Evolutionary conservation across 1,284 basidiomycete genomes (phyloP), one percentile per base, ranked within the genome.

Genomic region (Fistulina hepatica): DNA sequence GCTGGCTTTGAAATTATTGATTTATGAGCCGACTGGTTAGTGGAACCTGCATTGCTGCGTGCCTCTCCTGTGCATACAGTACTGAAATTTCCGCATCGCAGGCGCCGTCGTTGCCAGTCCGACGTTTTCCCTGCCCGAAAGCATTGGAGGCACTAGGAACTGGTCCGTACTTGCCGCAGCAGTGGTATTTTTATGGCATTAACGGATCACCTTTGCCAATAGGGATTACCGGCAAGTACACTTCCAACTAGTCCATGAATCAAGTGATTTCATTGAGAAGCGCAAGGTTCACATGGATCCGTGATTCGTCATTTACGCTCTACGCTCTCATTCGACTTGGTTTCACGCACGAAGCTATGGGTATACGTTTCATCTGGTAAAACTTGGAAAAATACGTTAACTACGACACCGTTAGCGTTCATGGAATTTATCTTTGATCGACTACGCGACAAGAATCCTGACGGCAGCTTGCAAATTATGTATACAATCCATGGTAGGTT

Each of bases 381-480:
- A 9, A 31, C 10, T 19, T 3, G 25, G 12, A 27, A 15, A 27
- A 5, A 15, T 27, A 11, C 25, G 12, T 27, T 3, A 27, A 12
- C 6, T 48, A 41, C 52, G 44, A 28, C 42, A 30, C 23, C 16
- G 17, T 38, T 46, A 86, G 80, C 79, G 2, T 95, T 83, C 58
- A 81, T 92, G 71, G 83, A 89, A 39, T 93, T 92, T 58, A 90
- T 93, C 37, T 81, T 89, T 47, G 74, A 82, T 37, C 71, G 88
- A 27, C 58, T 93, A 46, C 71, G 79, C 47, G 63, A 88, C 53
- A 81, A 81, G 58, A 92, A 91, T 52, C 71, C 76, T 1, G 89
- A 94, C 52, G 91, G 88, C 4, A 88, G 84, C 30, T 58, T 95
- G 17, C 88, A 93, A 54, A 95, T 90, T 50, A 88, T 94, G 86